Evolutionary conservation across 2,329 filamentous ascomycete genomes (phyloP), one percentile per base, ranked within the genome.

Genomic region (Dothistroma septosporum): DNA sequence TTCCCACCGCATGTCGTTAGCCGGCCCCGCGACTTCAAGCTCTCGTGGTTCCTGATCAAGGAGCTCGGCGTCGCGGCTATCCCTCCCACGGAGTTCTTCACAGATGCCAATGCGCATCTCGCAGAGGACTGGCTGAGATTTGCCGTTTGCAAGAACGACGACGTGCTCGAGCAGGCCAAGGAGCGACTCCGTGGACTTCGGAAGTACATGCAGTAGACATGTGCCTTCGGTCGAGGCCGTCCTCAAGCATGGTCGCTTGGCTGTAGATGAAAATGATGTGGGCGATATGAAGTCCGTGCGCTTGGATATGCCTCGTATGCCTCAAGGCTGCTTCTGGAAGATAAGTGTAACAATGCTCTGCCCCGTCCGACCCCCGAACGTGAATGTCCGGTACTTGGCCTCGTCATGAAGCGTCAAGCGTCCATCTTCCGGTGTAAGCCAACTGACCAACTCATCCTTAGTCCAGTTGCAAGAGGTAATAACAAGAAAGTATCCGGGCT

Each of bases 401-500:
- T 84, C 82, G 1, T 84, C 87, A 57, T 84, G 86, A 59, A 86
- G 84, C 62, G 79, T 78, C 67, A 95, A 81, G 54, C 78, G 72
- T 58, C 75, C 68, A 53, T 74, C 75, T 2, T 75, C 78, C 2
- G 67, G 66, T 55, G 83, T 85, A 73, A 97, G 94, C 92, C 93
- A 97, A 16, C 77, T 77, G 62, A 83, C 80, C 69, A 99, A 77
- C 79, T 99, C 94, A 46, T 86, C 84, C 78, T 94, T 92, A 1
- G 93, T 97, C 94, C 94, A 99, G 77, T 99, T 99, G 75, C 94
- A 99, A 76, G 92, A 97, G 58, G 94, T 97, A 57, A 99, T 85
- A 61, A 97, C 76, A 68, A 97, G 84, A 24, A 91, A 80, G 0
- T 91, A 91, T 1, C 87, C 88, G 0, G 76, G 78, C 68, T 85